Percentiles rank a stretch among this genome's conserved stretches.
phyloP scores from a whole-genome alignment of 176 grass and related monocot genomes.

The Oryza rufipogon region DNA sequence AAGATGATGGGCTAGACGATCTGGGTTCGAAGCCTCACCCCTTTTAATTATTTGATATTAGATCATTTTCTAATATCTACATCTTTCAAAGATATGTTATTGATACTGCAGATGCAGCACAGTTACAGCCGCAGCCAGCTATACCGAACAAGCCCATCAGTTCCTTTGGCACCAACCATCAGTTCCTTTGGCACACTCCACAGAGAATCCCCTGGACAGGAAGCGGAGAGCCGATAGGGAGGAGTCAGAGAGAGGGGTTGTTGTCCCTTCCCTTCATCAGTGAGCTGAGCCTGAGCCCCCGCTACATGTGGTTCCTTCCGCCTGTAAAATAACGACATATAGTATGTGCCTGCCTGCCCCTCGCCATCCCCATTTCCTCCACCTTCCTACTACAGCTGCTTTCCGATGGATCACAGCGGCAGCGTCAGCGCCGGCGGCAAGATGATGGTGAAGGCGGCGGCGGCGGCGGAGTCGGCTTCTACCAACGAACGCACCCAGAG shows the following conservation, averaged over 20 bases:
- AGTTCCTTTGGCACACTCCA: neutral
- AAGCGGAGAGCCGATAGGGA: neutral
- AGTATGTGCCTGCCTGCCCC: neutral
- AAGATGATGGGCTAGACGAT: no score
- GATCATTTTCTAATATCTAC: no score
- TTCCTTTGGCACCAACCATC: no score
- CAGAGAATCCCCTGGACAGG: neutral
- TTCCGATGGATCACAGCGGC: neutral
- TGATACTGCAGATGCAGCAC: no score
- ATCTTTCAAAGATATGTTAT: no score
- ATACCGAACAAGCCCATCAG: no score
- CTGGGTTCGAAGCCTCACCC: no score
- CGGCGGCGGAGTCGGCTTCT: neutral
- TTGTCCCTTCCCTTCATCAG: neutral
- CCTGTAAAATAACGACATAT: neutral
- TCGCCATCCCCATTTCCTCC: neutral
- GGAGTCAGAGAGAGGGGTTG: neutral
- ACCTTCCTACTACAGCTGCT: neutral
- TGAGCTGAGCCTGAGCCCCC: no score
- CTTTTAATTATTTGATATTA: no score
- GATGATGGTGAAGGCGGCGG: neutral
- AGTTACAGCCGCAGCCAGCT: no score
- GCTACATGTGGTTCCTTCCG: neutral
- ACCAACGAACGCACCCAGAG: neutral
- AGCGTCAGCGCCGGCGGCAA: neutral